Base-by-base conservation (phyloP, 306 rosid species). In the Fragaria vesca region DNA sequence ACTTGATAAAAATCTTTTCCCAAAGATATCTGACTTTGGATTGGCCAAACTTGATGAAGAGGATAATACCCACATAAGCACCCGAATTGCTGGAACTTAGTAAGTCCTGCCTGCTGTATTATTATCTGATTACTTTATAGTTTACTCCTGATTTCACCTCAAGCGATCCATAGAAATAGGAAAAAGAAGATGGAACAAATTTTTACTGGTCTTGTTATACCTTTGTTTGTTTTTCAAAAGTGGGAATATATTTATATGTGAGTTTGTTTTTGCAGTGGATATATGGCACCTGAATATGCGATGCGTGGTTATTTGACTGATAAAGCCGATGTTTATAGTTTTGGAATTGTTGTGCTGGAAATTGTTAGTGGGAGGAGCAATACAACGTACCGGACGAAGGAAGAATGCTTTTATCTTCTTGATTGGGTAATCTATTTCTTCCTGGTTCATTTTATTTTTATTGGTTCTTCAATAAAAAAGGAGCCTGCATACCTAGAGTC, bases 41-140 rank as follows among this genome's bases (percentile, higher is more conserved):
- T 80, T 84, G 58, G 87, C 84, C 54, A 84, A 84, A 52, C 84
- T 84, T 69, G 84, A 84, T 73, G 84, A 84, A 58, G 84, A 84
- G 60, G 87, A 84, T 13, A 76, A 76, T 24, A 80, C 87, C 24
- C 87, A 84, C 60, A 84, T 80, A 57, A 84, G 87, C 66, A 84
- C 87, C 24, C 51, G 87, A 18, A 20, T 84, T 15, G 77, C 84
- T 55, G 82, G 87, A 77, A 84, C 87, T 51, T 80, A 46, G 84
- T 84, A 30, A 80, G 84, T 57, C 26, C 24, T 34, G 69, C 46
- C 24, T 34, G 69, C 46, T 34, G 69, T 16, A 13, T 20, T 30
- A 4, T 62, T 62, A 12, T 5, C 42, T 62, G 3, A 0, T 34
- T 16, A 65, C 12, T 3, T 7, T 65, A 4, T 16, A 6, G 46